Percentiles rank a stretch among this genome's conserved stretches.
Conservation (phyloP, 2,329 filamentous ascomycete species). For the Monilinia fructigena region DNA sequence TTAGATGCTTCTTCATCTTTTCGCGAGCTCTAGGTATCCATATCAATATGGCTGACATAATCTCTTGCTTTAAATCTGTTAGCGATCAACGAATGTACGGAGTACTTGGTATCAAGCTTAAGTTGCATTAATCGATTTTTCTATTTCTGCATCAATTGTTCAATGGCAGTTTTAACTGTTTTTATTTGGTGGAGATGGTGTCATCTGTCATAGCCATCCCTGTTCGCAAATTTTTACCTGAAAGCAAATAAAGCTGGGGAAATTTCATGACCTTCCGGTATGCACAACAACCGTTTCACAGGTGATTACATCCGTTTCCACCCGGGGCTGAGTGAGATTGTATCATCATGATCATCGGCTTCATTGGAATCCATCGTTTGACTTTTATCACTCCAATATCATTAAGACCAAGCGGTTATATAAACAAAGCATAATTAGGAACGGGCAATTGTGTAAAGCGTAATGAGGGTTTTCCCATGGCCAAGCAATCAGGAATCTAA, state of each 20-base stretch:
- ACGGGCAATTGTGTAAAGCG: background rate
- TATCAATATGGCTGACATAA: background rate
- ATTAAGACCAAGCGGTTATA: background rate
- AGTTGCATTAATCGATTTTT: background rate
- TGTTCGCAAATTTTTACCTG: conserved; percentile 7
- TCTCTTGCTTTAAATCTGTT: background rate
- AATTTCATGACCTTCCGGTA: background rate
- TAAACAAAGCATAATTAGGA: background rate
- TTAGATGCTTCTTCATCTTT: background rate
- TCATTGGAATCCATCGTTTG: background rate
- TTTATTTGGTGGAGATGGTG: background rate
- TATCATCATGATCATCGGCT: conserved; percentile 4
- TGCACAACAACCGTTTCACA: conserved; percentile 2
- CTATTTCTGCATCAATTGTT: background rate
- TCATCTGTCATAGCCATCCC: conserved; percentile 11
- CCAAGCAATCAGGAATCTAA: background rate
- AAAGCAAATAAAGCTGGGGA: conserved; percentile 8
- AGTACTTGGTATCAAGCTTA: too few relatives aligned
- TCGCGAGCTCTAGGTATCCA: too few relatives aligned
- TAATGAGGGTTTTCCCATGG: background rate
- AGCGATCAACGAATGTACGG: background rate
- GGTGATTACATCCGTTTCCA: background rate
- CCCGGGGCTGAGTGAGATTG: background rate
- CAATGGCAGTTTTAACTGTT: background rate
- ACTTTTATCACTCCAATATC: background rate